Evolutionary conservation across 2,329 filamentous ascomycete genomes (phyloP).

Genomic region (Pyrenochaeta sp.): DNA sequence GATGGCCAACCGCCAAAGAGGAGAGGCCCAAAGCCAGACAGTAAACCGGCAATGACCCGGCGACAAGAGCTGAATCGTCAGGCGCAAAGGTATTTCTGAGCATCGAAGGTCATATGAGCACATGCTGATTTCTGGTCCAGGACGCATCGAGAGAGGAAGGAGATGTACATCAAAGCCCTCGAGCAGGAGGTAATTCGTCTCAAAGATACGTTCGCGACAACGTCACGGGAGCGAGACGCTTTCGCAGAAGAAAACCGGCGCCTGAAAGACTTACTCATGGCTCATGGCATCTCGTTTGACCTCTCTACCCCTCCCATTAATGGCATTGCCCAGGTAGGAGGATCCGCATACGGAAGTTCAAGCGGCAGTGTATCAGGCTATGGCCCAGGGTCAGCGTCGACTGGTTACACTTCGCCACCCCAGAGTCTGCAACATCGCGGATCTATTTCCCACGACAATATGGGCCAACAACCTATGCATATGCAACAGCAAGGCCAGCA

Average conservation of each 20-base stretch:
- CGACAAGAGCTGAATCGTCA: conserved; percentile 95
- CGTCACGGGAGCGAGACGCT: conserved; percentile 77
- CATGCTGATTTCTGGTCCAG: conserved; percentile 57
- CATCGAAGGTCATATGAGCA: background rate
- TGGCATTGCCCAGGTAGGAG: conserved; percentile 44
- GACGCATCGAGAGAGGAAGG: conserved; percentile 95
- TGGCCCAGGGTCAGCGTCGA: conserved; percentile 56
- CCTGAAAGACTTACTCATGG: conserved; percentile 69
- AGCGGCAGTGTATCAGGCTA: conserved; percentile 71
- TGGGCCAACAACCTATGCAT: conserved; percentile 25
- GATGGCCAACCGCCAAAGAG: conserved; percentile 89
- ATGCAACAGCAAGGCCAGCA: conserved; percentile 32
- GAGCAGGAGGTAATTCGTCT: conserved; percentile 90
- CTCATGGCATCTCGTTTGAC: conserved; percentile 68
- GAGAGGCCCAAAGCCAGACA: conserved; percentile 94
- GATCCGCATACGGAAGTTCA: conserved; percentile 55
- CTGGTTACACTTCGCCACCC: conserved; percentile 57
- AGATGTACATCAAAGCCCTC: conserved; percentile 92
- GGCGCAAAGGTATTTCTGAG: conserved; percentile 80
- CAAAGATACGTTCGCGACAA: conserved; percentile 81
- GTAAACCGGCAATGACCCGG: conserved; percentile 89
- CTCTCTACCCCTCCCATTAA: conserved; percentile 46
- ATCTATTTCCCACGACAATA: conserved; percentile 39
- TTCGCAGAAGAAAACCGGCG: conserved; percentile 81
- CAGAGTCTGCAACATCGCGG: conserved; percentile 38